Evolutionary conservation across 768 basidiomycete species (phyloP), one percentile per base, ranked within the genome.

Genomic region (Mycena filopes): DNA sequence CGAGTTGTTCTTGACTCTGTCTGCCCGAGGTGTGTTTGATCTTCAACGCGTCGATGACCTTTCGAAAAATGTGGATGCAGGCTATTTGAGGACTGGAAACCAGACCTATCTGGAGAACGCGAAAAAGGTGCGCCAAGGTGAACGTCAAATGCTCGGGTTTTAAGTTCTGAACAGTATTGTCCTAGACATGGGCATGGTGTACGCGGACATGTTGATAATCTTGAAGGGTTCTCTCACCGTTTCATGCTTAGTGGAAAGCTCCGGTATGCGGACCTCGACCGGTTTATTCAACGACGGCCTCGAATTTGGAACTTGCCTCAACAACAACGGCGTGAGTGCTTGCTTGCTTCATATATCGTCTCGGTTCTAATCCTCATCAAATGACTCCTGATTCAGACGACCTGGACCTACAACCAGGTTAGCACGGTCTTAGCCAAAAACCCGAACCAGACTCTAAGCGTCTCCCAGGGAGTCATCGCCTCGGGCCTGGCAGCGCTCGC

Each of bases 401-500:
- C 80, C 3, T 80, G 81, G 81, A 81, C 76, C 0, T 82, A 82
- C 63, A 81, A 82, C 53, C 80, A 81, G 64, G 80, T n/a, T n/a
- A n/a, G n/a, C n/a, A n/a, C n/a, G n/a, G n/a, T n/a, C n/a, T n/a
- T n/a, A n/a, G n/a, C n/a, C n/a, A n/a, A n/a, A n/a, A n/a, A n/a
- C n/a, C n/a, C n/a, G n/a, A n/a, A n/a, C n/a, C n/a, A n/a, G n/a
- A n/a, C n/a, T n/a, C n/a, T n/a, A n/a, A n/a, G n/a, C n/a, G n/a
- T n/a, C n/a, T n/a, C n/a, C 5, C 40, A 81, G 77, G 79, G 74
- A 3, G 80, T 82, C 26, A 72, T 82, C 29, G 81, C 77, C 31
- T 79, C 78, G 23, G 79, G 78, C 8, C 72, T 81, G 4, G 79
- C 70, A 9, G 75, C 75, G 41, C 77, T 82, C 26, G 75, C 71